These are phyloP conservation scores for Colletotrichum sp. DNA, from an alignment of 2,329 filamentous ascomycete genomes.

Conservation along the genomic window DNA sequence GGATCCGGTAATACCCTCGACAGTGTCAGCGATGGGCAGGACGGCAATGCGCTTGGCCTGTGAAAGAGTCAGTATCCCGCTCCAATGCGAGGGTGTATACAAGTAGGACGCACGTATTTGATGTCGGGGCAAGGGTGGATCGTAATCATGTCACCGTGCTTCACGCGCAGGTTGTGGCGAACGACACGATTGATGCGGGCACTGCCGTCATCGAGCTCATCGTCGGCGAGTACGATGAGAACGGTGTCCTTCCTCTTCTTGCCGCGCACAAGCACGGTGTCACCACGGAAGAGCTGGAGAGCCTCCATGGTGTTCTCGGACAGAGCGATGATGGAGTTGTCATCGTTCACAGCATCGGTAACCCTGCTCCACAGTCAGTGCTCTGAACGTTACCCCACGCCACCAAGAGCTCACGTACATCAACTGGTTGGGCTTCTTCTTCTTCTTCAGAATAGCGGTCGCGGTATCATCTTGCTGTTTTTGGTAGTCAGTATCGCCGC, in stretches of 20 bases:
- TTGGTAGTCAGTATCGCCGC: slow-evolving; percentile 35
- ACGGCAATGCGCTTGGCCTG: slow-evolving; percentile 99
- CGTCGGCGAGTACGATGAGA: slow-evolving; percentile 94
- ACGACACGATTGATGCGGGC: slow-evolving; percentile 98
- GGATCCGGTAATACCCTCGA: slow-evolving; percentile 96
- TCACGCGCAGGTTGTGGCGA: slow-evolving; percentile 96
- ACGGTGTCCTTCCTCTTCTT: slow-evolving; percentile 99
- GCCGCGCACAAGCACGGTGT: slow-evolving; percentile 96
- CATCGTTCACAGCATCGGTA: slow-evolving; percentile 98
- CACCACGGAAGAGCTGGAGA: slow-evolving; percentile 96
- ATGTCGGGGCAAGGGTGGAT: slow-evolving; percentile 98
- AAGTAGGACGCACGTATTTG: slow-evolving; percentile 86
- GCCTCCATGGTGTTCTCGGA: slow-evolving; percentile 99
- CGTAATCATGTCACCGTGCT: slow-evolving; percentile 97
- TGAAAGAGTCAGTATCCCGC: slow-evolving; percentile 27
- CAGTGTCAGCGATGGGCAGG: slow-evolving; percentile 95
- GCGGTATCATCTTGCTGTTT: slow-evolving; percentile 84
- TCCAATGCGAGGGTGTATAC: not conserved
- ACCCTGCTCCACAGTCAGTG: slow-evolving; percentile 64
- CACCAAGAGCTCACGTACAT: slow-evolving; percentile 68
- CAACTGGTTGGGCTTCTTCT: slow-evolving; percentile 99
- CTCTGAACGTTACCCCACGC: not conserved
- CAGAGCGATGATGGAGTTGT: slow-evolving; percentile 98
- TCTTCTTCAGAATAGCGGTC: slow-evolving; percentile 98
- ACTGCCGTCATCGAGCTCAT: slow-evolving; percentile 96